phyloP scores from a whole-genome alignment of 2,329 filamentous ascomycete species.

The Colletotrichum sp. region DNA sequence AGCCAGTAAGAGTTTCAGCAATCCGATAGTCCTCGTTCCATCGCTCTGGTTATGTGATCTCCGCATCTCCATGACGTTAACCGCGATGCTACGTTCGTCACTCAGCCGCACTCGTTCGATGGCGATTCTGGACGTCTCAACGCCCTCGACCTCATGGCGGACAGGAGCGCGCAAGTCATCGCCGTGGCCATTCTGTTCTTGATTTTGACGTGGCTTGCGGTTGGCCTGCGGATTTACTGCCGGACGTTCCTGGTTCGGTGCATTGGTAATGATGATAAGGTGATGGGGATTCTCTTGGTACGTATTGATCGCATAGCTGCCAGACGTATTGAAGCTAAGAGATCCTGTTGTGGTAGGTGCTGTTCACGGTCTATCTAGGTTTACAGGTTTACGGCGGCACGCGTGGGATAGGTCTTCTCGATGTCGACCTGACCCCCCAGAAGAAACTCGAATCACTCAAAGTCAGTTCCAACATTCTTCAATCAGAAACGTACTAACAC shows the following conservation, averaged over 20 bases:
- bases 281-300: slow-evolving; percentile 35
- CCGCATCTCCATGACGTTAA: neutral
- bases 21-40: no score
- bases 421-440: neutral
- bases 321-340: neutral
- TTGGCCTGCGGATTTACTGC: slow-evolving; percentile 33
- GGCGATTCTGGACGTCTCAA: neutral
- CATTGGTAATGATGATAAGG: slow-evolving; percentile 35
- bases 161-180: slow-evolving; percentile 26
- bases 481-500: neutral
- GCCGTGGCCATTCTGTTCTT: slow-evolving; percentile 34
- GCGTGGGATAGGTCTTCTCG: neutral
- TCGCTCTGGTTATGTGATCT: neutral
- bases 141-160: neutral
- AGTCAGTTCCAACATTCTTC: neutral
- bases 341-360: neutral
- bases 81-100: neutral
- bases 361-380: neutral
- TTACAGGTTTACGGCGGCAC: neutral
- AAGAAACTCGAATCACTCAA: neutral
- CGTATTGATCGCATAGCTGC: neutral
- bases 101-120: neutral
- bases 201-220: slow-evolving; percentile 34
- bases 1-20: no score
- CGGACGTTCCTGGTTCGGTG: slow-evolving; percentile 34